Evolutionary conservation across 2,329 filamentous ascomycete genomes (phyloP), one percentile per base, ranked within the genome.

Genomic region (Eutypella sp.): DNA sequence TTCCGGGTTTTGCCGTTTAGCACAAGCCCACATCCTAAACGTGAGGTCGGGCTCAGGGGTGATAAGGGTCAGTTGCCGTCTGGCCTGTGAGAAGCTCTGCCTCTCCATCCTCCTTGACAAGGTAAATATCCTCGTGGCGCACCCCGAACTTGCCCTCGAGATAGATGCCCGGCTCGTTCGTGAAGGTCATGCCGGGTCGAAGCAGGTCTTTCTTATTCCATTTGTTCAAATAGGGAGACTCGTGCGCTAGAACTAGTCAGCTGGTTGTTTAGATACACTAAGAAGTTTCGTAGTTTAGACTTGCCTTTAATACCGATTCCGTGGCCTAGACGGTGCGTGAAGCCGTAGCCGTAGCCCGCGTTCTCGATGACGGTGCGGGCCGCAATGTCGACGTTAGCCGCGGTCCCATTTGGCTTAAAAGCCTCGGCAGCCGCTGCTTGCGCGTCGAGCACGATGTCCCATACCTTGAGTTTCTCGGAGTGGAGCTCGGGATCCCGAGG

Each of bases 141-240:
- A 83, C 78, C 0, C 81, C 81, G 58, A 84, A 84, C 40, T 73
- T 72, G 22, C 73, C 72, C 19, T 78, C 69, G 0, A 84, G 62
- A 57, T 85, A 84, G 25, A 84, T 74, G 0, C 81, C 81, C 0
- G 81, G 81, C 63, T 85, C 81, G 9, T 75, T 75, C 0, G 81
- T 84, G 49, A 84, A 84, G 0, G 73, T 71, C 80, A 84, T 84
- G 0, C 81, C 80, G 0, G 76, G 65, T 39, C 68, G 66, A 5
- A 84, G 63, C 1, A 65, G 54, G 0, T 67, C 65, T 2, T 57
- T 62, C 2, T 64, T 66, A 53, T 84, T 84, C 47, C 77, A 81
- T 55, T 82, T 79, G 57, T 84, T 82, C 25, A 84, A 63, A 52
- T 84, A 84, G 0, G 80, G 81, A 24, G 76, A 79, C 57, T 84